A percentile compares a stretch with the other conserved stretches of the same genome.
Evolutionary conservation across 768 basidiomycete species (phyloP).

Genomic region (Trametes sanguinea): DNA sequence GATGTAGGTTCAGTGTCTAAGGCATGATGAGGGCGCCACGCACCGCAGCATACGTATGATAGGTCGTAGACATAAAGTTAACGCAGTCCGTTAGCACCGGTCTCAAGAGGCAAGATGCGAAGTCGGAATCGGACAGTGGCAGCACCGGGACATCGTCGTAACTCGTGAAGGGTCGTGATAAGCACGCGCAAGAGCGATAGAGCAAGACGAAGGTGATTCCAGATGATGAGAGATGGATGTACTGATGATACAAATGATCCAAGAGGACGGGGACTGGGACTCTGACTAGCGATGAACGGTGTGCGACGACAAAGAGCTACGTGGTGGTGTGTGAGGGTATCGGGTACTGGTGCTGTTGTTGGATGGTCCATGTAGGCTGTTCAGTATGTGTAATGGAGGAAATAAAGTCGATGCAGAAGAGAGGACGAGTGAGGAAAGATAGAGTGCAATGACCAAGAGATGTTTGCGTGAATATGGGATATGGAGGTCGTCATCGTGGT

Average conservation of each 20-base stretch:
- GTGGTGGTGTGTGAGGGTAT: constrained; percentile 13
- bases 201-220: constrained; percentile 2
- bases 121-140: not conserved
- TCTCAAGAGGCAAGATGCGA: not conserved
- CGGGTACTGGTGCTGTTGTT: not conserved
- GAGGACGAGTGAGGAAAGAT: not conserved
- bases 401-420: not conserved
- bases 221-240: constrained; percentile 1
- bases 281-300: constrained; percentile 15
- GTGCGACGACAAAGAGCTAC: constrained; percentile 18
- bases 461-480: constrained; percentile 8
- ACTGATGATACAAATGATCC: constrained; percentile 24
- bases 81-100: not conserved
- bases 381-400: too few species aligned
- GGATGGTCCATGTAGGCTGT: not conserved
- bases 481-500: constrained; percentile 5
- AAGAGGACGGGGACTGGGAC: not conserved
- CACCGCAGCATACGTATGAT: not conserved
- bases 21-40: not conserved
- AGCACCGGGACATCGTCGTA: not conserved
- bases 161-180: constrained; percentile 13
- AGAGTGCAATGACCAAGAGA: constrained; percentile 18
- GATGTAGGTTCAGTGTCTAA: not conserved
- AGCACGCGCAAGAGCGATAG: not conserved
- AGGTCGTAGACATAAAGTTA: not conserved